Conservation (phyloP, 1,284 basidiomycete species). For the Cutaneotrichosporon sp. region DNA sequence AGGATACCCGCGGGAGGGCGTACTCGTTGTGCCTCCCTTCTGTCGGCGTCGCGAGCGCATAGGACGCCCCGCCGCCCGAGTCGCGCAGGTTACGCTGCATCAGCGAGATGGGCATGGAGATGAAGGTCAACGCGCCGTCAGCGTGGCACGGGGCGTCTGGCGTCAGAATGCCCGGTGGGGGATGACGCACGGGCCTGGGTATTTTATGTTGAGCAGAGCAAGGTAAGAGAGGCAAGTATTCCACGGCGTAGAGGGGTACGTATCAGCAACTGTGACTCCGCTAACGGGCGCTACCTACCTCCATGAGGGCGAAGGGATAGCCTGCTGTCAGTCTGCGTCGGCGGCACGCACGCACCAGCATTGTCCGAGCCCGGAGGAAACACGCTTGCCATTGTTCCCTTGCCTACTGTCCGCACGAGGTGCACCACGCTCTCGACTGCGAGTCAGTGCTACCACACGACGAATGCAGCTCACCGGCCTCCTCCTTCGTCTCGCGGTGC, state of each 20-base stretch:
- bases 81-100: slow-evolving; percentile 57
- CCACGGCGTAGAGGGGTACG: too few species aligned
- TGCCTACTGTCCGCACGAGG: slow-evolving; percentile 19
- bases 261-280: too few species aligned
- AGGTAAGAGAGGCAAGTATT: too few species aligned
- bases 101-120: slow-evolving; percentile 61
- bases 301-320: slow-evolving; percentile 59
- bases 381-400: slow-evolving; percentile 41
- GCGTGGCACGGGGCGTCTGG: slow-evolving; percentile 53
- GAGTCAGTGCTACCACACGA: not conserved
- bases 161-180: not conserved
- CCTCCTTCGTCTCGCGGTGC: slow-evolving; percentile 25
- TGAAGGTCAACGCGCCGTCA: slow-evolving; percentile 59
- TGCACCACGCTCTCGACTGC: slow-evolving; percentile 7
- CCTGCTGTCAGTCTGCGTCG: slow-evolving; percentile 38
- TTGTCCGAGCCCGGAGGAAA: slow-evolving; percentile 30
- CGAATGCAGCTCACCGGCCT: slow-evolving; percentile 22
- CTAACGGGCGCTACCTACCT: slow-evolving; percentile 55
- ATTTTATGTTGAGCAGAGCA: too few species aligned
- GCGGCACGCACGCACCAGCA: slow-evolving; percentile 23
- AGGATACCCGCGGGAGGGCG: slow-evolving; percentile 52
- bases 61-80: slow-evolving; percentile 53
- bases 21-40: slow-evolving; percentile 39
- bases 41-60: slow-evolving; percentile 53
- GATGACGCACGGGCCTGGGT: not conserved